Conservation (phyloP, 306 rosid genomes). For the Canavalia ensiformis region DNA sequence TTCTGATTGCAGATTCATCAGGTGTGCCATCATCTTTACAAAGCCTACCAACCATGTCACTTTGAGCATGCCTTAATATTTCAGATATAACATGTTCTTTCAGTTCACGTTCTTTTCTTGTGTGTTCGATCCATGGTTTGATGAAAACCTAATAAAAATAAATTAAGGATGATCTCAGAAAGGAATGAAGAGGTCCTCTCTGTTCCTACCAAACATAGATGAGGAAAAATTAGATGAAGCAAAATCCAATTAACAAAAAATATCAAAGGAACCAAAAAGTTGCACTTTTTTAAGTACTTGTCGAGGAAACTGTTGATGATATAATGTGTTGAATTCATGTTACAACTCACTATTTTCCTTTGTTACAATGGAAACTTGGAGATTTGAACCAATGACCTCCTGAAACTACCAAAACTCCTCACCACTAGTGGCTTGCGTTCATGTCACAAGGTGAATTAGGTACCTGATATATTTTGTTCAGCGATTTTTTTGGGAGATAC, state of each 20-base stretch:
- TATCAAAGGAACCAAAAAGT: background rate
- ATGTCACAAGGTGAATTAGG: background rate
- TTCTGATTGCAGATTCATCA: slow-evolving; percentile 37
- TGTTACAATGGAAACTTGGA: too few relatives aligned
- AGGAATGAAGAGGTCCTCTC: background rate
- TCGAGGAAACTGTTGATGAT: too few relatives aligned
- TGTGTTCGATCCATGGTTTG: slow-evolving; percentile 54
- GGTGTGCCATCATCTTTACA: slow-evolving; percentile 37
- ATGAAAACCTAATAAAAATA: slow-evolving; percentile 21
- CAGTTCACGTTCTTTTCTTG: slow-evolving; percentile 25
- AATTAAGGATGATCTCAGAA: background rate
- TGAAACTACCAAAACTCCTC: background rate
- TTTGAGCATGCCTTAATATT: slow-evolving; percentile 36
- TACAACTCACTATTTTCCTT: too few relatives aligned
- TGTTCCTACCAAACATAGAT: too few relatives aligned
- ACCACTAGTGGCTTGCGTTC: background rate
- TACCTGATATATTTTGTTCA: slow-evolving; percentile 34
- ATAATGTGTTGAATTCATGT: too few relatives aligned
- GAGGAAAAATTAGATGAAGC: too few relatives aligned
- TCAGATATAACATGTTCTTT: slow-evolving; percentile 38
- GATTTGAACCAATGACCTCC: background rate
- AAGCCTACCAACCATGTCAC: slow-evolving; percentile 32
- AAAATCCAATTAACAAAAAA: too few relatives aligned
- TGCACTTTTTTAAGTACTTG: too few relatives aligned
- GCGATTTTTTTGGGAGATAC: slow-evolving; percentile 24